phyloP scores from a whole-genome alignment of 257 asterid genomes.

The Scutellaria galericulata region DNA sequence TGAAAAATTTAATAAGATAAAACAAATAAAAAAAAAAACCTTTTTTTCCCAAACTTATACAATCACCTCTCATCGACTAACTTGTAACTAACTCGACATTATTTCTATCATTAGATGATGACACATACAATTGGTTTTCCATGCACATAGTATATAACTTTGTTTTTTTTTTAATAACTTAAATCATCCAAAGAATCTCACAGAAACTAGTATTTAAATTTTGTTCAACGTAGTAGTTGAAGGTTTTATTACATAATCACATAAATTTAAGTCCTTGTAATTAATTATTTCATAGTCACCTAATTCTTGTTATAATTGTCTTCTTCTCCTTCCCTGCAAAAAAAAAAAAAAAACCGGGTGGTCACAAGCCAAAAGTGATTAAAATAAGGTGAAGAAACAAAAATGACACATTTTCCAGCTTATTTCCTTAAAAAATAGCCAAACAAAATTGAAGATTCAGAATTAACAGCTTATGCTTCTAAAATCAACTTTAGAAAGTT shows the following conservation, averaged over 20 bases:
- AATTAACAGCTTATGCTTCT: not conserved
- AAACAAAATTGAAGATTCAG: slow-evolving; percentile 29
- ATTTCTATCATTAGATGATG: not conserved
- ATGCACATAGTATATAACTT: slow-evolving; percentile 4
- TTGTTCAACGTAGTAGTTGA: slow-evolving; percentile 42
- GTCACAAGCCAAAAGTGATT: slow-evolving; percentile 7
- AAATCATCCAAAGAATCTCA: slow-evolving; percentile 28
- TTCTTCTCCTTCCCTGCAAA: slow-evolving; percentile 10
- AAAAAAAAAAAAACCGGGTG: slow-evolving; percentile 15
- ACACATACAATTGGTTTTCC: not conserved
- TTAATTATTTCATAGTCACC: slow-evolving; percentile 36
- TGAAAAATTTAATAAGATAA: too few species aligned
- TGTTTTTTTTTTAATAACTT: not conserved
- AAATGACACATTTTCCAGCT: slow-evolving; percentile 3
- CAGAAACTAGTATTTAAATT: not conserved
- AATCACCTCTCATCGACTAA: too few species aligned
- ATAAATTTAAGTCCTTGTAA: not conserved
- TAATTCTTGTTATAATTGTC: slow-evolving; percentile 30
- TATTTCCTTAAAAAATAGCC: slow-evolving; percentile 31
- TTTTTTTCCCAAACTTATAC: too few species aligned
- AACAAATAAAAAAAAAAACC: too few species aligned
- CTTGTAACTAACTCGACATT: not conserved
- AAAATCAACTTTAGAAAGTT: slow-evolving; percentile 47
- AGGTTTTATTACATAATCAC: slow-evolving; percentile 2
- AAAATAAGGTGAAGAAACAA: slow-evolving; percentile 24